phyloP scores from a whole-genome alignment of 176 grass and related monocot genomes.

The Saccharum spontaneum region DNA sequence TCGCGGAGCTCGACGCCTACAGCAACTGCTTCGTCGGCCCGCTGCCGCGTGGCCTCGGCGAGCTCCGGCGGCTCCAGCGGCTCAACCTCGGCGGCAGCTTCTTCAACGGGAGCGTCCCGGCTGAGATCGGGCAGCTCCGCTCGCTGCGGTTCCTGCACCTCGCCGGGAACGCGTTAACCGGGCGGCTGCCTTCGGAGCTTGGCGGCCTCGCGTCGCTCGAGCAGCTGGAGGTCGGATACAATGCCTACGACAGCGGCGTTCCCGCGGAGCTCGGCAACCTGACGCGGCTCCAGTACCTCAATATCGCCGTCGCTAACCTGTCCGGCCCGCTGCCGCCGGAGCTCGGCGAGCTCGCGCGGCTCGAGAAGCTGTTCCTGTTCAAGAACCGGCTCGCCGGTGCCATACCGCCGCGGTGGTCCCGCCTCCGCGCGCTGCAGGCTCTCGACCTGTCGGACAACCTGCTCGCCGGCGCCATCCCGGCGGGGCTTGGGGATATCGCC shows the following conservation, averaged over 20 bases:
- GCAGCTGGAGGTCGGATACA: constrained; percentile 82
- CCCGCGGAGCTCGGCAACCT: constrained; percentile 47
- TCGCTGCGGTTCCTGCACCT: constrained; percentile 62
- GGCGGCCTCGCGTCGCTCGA: constrained; percentile 44
- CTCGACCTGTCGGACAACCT: constrained; percentile 84
- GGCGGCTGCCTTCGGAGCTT: constrained; percentile 48
- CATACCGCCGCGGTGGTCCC: constrained; percentile 45
- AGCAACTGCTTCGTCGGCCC: constrained; percentile 79
- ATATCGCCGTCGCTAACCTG: constrained; percentile 58
- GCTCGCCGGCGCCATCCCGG: constrained; percentile 58
- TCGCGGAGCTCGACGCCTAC: constrained; percentile 56
- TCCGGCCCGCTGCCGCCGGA: constrained; percentile 48
- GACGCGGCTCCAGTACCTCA: constrained; percentile 57
- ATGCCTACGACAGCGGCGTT: constrained; percentile 41
- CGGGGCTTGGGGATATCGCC: constrained; percentile 17
- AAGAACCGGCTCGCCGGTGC: constrained; percentile 66
- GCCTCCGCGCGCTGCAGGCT: constrained; percentile 44
- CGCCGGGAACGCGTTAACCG: constrained; percentile 66
- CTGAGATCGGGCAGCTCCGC: constrained; percentile 30
- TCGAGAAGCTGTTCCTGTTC: constrained; percentile 73
- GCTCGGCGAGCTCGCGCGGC: constrained; percentile 43
- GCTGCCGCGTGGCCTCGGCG: constrained; percentile 47
- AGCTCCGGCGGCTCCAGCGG: constrained; percentile 40
- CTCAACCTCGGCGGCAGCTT: constrained; percentile 82
- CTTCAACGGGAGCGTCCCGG: constrained; percentile 67